These are phyloP conservation scores for Phytophthora tubulina DNA, from an alignment of 352 stramenopile genomes.

Conservation along the genomic window DNA sequence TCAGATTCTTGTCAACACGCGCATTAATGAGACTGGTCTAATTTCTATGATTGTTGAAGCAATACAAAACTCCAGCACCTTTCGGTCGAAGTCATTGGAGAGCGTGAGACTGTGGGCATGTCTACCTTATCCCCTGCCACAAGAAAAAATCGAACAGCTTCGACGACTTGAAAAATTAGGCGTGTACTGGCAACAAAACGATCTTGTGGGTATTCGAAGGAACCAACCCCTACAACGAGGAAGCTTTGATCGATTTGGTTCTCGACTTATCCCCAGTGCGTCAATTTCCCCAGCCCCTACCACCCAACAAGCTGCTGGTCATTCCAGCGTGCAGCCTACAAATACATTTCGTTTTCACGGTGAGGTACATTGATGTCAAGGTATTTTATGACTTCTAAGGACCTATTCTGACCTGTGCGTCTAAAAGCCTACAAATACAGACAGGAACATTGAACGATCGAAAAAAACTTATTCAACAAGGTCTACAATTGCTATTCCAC, in stretches of 20 bases:
- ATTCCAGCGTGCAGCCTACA: too few relatives aligned
- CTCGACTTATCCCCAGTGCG: too few relatives aligned
- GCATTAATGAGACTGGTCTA: background rate
- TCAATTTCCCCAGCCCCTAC: too few relatives aligned
- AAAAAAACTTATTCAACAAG: constrained; percentile 26
- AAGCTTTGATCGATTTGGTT: too few relatives aligned
- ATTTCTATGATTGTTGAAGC: constrained; percentile 21
- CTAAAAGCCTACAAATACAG: too few relatives aligned
- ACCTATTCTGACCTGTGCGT: too few relatives aligned
- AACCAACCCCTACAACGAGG: too few relatives aligned
- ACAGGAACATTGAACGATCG: background rate
- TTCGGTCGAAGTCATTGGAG: constrained; percentile 13
- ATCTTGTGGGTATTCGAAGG: too few relatives aligned
- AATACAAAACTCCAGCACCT: constrained; percentile 16
- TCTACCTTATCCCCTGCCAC: constrained; percentile 14
- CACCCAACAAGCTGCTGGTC: too few relatives aligned
- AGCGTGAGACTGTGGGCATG: constrained; percentile 19
- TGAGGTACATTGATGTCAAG: too few relatives aligned
- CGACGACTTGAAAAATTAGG: constrained; percentile 3
- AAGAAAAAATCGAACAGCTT: constrained; percentile 13
- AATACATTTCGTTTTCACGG: too few relatives aligned
- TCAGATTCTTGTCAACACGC: background rate
- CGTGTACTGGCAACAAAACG: background rate
- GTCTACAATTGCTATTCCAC: constrained; percentile 47
- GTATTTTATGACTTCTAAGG: too few relatives aligned